A percentile compares a stretch with the other conserved stretches of the same genome.
phyloP scores from a whole-genome alignment of 2,329 filamentous ascomycete species.

The Alternaria sp. region DNA sequence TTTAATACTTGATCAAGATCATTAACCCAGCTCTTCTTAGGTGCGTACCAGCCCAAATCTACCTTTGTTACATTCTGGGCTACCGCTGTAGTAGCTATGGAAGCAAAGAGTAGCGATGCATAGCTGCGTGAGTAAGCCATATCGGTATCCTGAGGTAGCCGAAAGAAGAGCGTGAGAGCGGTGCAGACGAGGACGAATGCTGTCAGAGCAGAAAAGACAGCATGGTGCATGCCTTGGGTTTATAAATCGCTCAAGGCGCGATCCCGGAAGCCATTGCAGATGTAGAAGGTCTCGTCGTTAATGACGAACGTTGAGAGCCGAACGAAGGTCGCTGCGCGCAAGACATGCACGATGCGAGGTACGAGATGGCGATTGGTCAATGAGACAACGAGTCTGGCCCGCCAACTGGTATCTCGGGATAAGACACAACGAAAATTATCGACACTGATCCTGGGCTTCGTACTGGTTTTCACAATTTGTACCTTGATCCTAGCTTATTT shows the following conservation, averaged over 20 bases:
- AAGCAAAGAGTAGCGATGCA: slow-evolving; percentile 25
- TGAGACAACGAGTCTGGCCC: neutral
- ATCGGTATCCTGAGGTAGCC: slow-evolving; percentile 21
- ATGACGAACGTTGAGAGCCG: slow-evolving; percentile 13
- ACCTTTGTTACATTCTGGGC: slow-evolving; percentile 24
- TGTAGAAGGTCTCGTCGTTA: slow-evolving; percentile 21
- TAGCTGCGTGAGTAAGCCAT: slow-evolving; percentile 29
- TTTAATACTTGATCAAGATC: slow-evolving; percentile 65
- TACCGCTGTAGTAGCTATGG: slow-evolving; percentile 18
- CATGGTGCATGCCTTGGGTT: slow-evolving; percentile 37
- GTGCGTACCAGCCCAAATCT: slow-evolving; percentile 45
- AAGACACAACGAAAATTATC: neutral
- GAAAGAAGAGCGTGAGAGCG: slow-evolving; percentile 27
- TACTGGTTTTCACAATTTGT: neutral
- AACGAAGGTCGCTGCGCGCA: slow-evolving; percentile 4
- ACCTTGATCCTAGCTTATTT: neutral
- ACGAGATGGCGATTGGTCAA: slow-evolving; percentile 22
- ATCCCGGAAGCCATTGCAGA: slow-evolving; percentile 25
- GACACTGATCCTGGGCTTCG: neutral
- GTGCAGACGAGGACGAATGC: slow-evolving; percentile 24
- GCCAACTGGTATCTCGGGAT: neutral
- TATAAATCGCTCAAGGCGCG: neutral
- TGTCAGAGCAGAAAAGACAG: slow-evolving; percentile 12
- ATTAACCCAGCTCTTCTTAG: slow-evolving; percentile 60
- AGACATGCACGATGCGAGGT: slow-evolving; percentile 24